phyloP scores from a whole-genome alignment of 2,329 filamentous ascomycete species.

The Fusarium sp. region DNA sequence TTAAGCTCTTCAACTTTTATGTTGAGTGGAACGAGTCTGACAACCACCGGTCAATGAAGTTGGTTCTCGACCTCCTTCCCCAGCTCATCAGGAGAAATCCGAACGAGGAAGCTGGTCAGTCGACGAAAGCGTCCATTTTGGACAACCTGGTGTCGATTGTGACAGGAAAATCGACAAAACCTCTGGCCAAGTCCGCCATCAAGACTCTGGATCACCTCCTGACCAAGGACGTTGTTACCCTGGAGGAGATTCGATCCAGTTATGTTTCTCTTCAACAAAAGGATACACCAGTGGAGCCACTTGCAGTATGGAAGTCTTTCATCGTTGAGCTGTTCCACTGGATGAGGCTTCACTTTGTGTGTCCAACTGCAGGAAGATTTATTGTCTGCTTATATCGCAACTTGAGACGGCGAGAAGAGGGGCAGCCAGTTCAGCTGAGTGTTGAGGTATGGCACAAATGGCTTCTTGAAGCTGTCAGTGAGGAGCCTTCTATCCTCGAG shows the following conservation, averaged over 20 bases:
- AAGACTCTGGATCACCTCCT: constrained; percentile 78
- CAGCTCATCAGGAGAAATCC: constrained; percentile 68
- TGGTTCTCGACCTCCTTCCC: constrained; percentile 72
- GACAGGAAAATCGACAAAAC: constrained; percentile 72
- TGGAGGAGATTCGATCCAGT: constrained; percentile 61
- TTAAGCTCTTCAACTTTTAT: constrained; percentile 73
- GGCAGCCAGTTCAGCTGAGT: constrained; percentile 48
- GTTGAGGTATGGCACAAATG: constrained; percentile 69
- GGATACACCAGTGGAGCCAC: constrained; percentile 9
- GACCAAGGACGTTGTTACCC: constrained; percentile 70
- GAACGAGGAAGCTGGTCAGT: constrained; percentile 52
- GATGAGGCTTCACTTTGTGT: constrained; percentile 72
- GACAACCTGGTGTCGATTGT: constrained; percentile 72
- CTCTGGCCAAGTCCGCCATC: constrained; percentile 79
- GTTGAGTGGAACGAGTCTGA: constrained; percentile 79
- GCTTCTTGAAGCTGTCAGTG: constrained; percentile 66
- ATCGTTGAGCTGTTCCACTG: constrained; percentile 67
- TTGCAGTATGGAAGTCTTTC: constrained; percentile 66
- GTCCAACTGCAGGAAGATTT: constrained; percentile 73
- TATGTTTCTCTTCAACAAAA: constrained; percentile 60
- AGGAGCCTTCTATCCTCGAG: constrained; percentile 69
- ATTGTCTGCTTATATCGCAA: constrained; percentile 70
- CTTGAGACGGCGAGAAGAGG: constrained; percentile 55
- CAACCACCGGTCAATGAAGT: constrained; percentile 74
- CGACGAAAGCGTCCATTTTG: constrained; percentile 64